Evolutionary conservation across 345 rosid genomes (phyloP), one percentile per base, ranked within the genome.

Genomic region (Abelmoschus esculentus): DNA sequence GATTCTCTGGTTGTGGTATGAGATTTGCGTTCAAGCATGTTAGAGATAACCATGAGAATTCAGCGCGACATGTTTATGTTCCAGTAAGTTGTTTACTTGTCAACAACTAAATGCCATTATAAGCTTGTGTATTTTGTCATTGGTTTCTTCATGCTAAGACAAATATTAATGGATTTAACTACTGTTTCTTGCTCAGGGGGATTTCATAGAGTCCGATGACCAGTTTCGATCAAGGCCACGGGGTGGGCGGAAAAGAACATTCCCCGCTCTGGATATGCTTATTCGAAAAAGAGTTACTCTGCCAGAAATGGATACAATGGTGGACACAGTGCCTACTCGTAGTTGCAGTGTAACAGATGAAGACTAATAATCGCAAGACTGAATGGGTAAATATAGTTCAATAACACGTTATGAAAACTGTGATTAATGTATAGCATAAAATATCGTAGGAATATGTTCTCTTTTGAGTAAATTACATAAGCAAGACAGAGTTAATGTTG

Each of bases 21-120:
- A 87, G 80, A 70, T 91, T 91, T 72, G 76, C 90, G 5, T 93
- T 78, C 83, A 91, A 87, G 74, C 98, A 93, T 52, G 93, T 91
- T 4, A 85, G 96, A 70, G 87, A 84, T 74, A 83, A 85, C 5
- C 97, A 87, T 26, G 97, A 95, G 80, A 86, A 87, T 22, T 76
- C 87, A 0, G 83, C 81, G 1, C 36, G 75, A 66, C 96, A 91
- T 65, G 11, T 80, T 29, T 91, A 83, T 62, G 58, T 83, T 58
- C 76, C 83, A 26, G 95, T 91, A 82, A 84, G 96, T 79, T 66
- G 10, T 17, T 61, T 13, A 58, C 32, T 46, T 19, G 0, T 71
- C 15, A 18, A 69, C 22, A 2, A 12, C 22, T 34, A 0, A 12
- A 38, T 7, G 42, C 1, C 42, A 38, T 38, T 38, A 38, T 38